Evolutionary conservation across 1,284 basidiomycete species (phyloP), one percentile per base, ranked within the genome.

Genomic region (Malassezia furfur): DNA sequence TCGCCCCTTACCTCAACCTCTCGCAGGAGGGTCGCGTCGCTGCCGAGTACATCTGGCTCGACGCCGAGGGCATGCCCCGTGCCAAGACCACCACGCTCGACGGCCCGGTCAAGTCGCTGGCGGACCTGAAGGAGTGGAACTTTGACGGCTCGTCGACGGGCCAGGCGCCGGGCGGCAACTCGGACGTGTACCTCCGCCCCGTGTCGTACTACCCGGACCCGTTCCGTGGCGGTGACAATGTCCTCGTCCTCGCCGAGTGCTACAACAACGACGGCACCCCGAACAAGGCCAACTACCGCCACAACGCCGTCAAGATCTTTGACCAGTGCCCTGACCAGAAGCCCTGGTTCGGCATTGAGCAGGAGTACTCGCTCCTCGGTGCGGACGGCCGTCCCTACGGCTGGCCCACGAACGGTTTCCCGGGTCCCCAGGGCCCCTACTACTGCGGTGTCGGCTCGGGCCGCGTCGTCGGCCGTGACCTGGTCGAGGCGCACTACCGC

Each of bases 371-470:
- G 68, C 85, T 99, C 68, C 89, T 99, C 71, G 91, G 91, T 76
- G 81, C 81, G 67, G 93, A 98, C 75, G 91, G 86, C 67, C 81
- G 81, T 61, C 93, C 94, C 53, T 89, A 82, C 78, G 91, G 90
- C 60, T 98, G 94, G 94, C 94, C 75, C 61, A 71, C 68, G 53
- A 75, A 90, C 68, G 94, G 94, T 79, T 99, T 96, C 87, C 94
- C 94, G 63, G 94, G 88, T 74, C 93, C 94, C 64, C 94, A 99
- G 78, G 94, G 94, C 61, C 94, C 94, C 49, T 99, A 99, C 80
- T 99, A 99, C 81, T 99, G 94, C 76, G 94, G 94, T 82, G 93
- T 93, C 78, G 93, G 93, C 87, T 85, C 90, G 65, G 93, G 93
- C 77, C 91, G 88, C 79, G 94, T 98, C 65, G 93, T 94, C 75